Percentiles rank a stretch among this genome's conserved stretches.
These are phyloP conservation scores for Actinidia arguta DNA, from an alignment of 179 eudicot genomes.

Conservation along the genomic window DNA sequence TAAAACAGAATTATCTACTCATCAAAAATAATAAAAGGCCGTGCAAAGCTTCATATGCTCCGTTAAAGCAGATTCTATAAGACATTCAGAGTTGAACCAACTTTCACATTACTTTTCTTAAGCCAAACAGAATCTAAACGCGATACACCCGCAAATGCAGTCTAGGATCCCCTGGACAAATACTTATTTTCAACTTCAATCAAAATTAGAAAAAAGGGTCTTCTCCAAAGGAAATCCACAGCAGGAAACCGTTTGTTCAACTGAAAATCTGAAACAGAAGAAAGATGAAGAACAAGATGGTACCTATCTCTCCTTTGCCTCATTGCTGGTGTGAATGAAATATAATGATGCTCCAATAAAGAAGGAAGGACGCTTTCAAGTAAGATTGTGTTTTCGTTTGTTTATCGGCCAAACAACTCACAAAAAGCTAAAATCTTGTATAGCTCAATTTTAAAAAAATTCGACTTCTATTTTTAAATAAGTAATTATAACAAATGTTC, in stretches of 20 bases:
- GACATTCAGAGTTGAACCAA: background rate
- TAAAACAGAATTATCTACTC: too few species aligned
- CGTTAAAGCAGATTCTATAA: too few species aligned
- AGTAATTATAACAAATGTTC: too few species aligned
- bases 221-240: background rate
- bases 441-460: too few species aligned
- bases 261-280: background rate
- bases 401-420: too few species aligned
- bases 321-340: conserved; percentile 94
- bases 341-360: conserved; percentile 81
- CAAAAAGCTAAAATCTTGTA: too few species aligned
- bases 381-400: too few species aligned
- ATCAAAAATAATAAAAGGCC: too few species aligned
- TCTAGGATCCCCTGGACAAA: background rate
- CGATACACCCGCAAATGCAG: background rate
- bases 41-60: too few species aligned
- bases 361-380: conserved; percentile 91
- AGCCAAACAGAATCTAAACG: background rate
- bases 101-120: background rate
- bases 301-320: conserved; percentile 99
- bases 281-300: background rate
- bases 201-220: background rate
- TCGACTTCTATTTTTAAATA: too few species aligned
- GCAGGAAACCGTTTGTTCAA: background rate
- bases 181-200: background rate